Evolutionary conservation across 768 basidiomycete species (phyloP), one percentile per base, ranked within the genome.

Genomic region (Podaxis mareebaensis): DNA sequence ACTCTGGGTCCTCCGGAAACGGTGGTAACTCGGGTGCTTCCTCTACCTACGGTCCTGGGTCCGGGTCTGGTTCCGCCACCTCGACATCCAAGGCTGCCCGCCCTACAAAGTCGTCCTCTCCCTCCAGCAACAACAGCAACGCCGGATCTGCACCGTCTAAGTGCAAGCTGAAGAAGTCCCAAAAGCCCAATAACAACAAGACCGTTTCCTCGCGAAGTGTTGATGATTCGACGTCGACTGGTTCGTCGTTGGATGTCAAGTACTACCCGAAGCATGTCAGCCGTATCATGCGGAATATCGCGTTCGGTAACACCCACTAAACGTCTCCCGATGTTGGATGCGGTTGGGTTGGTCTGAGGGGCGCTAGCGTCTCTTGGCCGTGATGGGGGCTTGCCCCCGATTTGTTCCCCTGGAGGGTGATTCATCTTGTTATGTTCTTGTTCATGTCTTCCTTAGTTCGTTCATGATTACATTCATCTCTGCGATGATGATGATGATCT

Each of bases 261-360:
- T 55, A 44, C 48, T 70, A 70, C 55, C 74, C 75, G 8, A 67
- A 70, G 12, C 73, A 73, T 46, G 36, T 76, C 66, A 75, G 74
- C 67, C 71, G 77, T 10, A 68, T 77, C 59, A 76, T 78, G 75
- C 68, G 77, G 33, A 64, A 69, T 4, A 61, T 76, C 4, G 69
- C 68, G 4, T 66, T 74, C 20, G 67, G 67, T 17, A 24, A 62
- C 53, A 65, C 40, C 60, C 65, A 67, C 51, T 70, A 58, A 67
- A 26, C n/a, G 56, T 28, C 38, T 49, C 26, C 38, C 36, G 17
- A 3, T 38, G 1, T 36, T 20, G n/a, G 12, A 17, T 11, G 24
- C 46, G 20, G 36, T 20, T 55, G 26, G 26, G 26, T 46, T 46
- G 42, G 33, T 46, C n/a, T 5, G 15, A 8, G 44, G 20, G 44